Base-by-base conservation (phyloP, 345 rosid genomes). In the Brassica incana region DNA sequence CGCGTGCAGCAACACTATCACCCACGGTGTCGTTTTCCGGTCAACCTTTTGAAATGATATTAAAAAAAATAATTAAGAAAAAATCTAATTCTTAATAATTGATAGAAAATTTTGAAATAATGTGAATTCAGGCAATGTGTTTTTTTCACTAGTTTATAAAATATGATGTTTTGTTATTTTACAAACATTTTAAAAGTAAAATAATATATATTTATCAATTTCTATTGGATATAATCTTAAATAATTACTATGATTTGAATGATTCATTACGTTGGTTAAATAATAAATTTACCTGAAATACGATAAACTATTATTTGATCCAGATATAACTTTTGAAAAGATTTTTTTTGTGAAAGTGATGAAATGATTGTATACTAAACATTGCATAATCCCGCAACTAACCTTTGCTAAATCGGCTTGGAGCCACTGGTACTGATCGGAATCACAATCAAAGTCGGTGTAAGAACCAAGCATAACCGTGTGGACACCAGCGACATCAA, bases 381-480 rank as follows among this genome's bases (percentile, higher is more conserved):
- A 60, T 45, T 40, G 52, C 50, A 43, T 45, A 30, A 77, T 69
- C 15, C 56, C 9, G 16, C 52, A 68, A 74, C 80, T 65, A 60
- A 91, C 82, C 78, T 72, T 81, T 3, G 71, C 83, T 84, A 95
- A 75, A 71, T 95, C 97, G 4, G 69, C 79, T 27, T 75, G 75
- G 3, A 95, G 90, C 97, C 99, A 95, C 75, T 69, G 71, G 72
- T 87, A 91, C 86, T 95, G 99, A 35, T 74, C 88, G 3, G 99
- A 95, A 3, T 71, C 78, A 8, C n/a, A 54, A 7, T 85, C 87
- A 59, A 87, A 95, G 58, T 87, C 91, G 2, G 93, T 76, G 77
- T 92, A 95, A 3, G 97, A 90, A 7, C 97, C 97, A 0, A 90
- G 79, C 94, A 90, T 92, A 43, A 82, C 16, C 5, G 78, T 78